phyloP scores from a whole-genome alignment of 2,329 filamentous ascomycete species.

The Colletotrichum costaricense region DNA sequence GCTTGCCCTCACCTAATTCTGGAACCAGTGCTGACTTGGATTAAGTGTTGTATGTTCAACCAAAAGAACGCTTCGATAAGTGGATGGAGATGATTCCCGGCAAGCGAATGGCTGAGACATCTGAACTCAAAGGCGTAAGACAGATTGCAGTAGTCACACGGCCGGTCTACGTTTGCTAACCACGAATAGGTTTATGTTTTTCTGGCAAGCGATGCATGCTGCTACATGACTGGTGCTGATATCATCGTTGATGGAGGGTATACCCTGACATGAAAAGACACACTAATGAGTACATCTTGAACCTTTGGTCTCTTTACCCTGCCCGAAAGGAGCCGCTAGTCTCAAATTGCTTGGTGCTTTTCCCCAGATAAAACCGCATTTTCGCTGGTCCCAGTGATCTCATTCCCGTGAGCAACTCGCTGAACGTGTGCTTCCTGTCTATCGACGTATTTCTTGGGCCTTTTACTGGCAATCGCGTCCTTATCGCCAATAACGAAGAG shows the following conservation, averaged over 20 bases:
- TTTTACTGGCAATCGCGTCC: not conserved
- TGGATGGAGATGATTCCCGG: not conserved
- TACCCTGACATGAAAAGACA: not conserved
- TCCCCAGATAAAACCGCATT: not conserved
- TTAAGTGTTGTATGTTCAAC: not conserved
- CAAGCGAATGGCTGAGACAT: not conserved
- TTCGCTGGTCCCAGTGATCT: not conserved
- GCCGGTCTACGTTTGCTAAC: not conserved
- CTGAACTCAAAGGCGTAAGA: not conserved
- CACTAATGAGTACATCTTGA: not conserved
- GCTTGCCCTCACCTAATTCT: not conserved
- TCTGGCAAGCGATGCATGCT: not conserved
- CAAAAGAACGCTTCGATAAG: not conserved
- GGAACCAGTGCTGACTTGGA: not conserved
- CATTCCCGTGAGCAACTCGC: not conserved
- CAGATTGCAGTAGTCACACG: not conserved
- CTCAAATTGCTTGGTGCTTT: not conserved
- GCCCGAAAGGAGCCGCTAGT: not conserved
- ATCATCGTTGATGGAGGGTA: not conserved
- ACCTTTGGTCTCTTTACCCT: not conserved
- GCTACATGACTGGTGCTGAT: not conserved
- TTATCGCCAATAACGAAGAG: not conserved
- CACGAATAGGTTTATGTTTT: not conserved
- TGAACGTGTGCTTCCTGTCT: not conserved
- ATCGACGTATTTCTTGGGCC: not conserved